Conservation (phyloP, 345 rosid genomes). For the Salix caprea region DNA sequence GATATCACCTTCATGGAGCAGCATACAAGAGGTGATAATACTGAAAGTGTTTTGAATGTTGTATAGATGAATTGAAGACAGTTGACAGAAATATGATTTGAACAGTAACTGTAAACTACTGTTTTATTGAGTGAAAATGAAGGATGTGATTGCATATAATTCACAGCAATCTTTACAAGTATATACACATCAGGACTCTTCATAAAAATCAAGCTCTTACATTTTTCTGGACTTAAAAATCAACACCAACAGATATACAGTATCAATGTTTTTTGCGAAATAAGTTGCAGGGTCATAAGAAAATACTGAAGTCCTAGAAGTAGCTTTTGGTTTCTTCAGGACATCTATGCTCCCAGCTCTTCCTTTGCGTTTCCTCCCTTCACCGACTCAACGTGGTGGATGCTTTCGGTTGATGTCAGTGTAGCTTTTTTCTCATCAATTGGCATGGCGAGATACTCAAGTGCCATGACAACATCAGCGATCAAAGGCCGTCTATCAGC, state of each 20-base stretch:
- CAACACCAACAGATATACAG: neutral
- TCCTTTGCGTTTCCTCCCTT: conserved; percentile 7
- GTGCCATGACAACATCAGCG: conserved; percentile 60
- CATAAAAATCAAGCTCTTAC: no score
- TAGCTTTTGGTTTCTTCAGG: neutral
- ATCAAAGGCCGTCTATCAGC: conserved; percentile 48
- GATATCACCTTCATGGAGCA: neutral
- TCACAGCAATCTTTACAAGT: no score
- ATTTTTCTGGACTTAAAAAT: no score
- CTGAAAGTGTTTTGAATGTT: no score
- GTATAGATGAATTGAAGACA: no score
- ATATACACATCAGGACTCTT: no score
- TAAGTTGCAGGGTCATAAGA: neutral
- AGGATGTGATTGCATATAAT: no score
- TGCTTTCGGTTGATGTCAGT: neutral
- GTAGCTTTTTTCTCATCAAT: neutral
- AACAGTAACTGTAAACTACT: no score
- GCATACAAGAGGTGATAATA: neutral
- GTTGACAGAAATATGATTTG: no score
- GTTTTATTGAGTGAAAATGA: no score
- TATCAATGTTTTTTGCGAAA: neutral
- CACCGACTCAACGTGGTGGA: neutral
- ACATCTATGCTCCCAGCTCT: neutral
- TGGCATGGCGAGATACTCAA: conserved; percentile 43
- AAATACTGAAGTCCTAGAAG: neutral